These are phyloP conservation scores for Astragalus glycyphyllos DNA, from an alignment of 306 rosid genomes.

Conservation along the genomic window DNA sequence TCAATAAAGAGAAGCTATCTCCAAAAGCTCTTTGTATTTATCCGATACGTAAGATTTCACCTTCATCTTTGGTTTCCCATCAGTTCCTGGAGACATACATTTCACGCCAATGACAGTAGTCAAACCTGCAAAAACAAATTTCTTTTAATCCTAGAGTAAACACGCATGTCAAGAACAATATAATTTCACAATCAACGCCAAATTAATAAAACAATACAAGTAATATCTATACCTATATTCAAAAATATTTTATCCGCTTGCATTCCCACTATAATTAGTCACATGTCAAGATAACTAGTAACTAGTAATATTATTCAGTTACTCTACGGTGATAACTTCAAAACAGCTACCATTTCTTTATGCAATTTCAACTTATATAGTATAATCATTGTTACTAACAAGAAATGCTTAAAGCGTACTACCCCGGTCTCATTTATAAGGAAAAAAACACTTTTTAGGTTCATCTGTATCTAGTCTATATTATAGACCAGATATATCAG, in stretches of 20 bases:
- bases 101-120: constrained; percentile 84
- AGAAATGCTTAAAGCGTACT: constrained; percentile 1
- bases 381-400: neutral
- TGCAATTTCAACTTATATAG: neutral
- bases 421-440: too few species aligned
- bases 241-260: neutral
- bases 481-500: too few species aligned
- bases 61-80: constrained; percentile 61
- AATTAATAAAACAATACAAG: neutral
- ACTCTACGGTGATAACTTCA: neutral
- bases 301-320: neutral
- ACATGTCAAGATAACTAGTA: constrained; percentile 2
- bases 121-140: constrained; percentile 60
- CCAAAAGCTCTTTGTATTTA: constrained; percentile 68
- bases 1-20: constrained; percentile 67
- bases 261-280: neutral
- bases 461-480: too few species aligned
- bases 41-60: constrained; percentile 69
- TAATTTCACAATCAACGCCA: constrained; percentile 5
- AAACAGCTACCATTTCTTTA: neutral
- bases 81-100: constrained; percentile 67
- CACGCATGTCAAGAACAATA: constrained; percentile 6
- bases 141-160: constrained; percentile 2
- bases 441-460: too few species aligned
- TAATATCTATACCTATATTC: neutral